Evolutionary conservation across 108 stramenopile species (phyloP), one percentile per base, ranked within the genome.

Genomic region (Skeletonema menzelii): DNA sequence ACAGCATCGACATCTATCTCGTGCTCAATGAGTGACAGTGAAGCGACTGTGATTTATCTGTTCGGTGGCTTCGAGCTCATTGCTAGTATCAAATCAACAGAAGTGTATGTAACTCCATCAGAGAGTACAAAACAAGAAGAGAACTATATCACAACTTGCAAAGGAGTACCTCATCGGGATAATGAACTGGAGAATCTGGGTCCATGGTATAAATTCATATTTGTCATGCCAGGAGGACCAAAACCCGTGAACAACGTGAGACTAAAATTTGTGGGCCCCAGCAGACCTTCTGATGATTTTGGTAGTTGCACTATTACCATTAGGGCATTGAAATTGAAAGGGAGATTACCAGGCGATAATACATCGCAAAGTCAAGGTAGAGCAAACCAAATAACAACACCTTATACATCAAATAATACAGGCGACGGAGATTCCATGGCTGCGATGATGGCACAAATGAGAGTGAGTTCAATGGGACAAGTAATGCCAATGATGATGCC

Each of bases 41-140:
- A 53, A 32, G 56, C 46, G 26, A 35, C 30, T 1, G 42, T 59
- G 58, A 65, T 28, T 5, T 79, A 72, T 66, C 57, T 79, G 40
- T 79, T 79, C 27, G 78, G 78, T 28, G 78, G 78, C 8, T 79
- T 79, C 31, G 78, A 79, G 35, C 57, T 79, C 14, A 72, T 79
- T 15, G 27, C 78, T 15, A 79, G 53, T 47, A 59, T 68, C 49
- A 72, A 57, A 37, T 58, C 66, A n/a, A 56, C 68, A 14, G 63
- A 67, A 62, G 78, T 79, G 6, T 68, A 65, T 58, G 67, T 66
- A 4, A 63, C 56, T 26, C 65, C 66, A 20, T 22, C 56, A 20
- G 56, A 59, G 11, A 64, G 42, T 40, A 19, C 34, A 30, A 27
- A 60, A 12, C 30, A 31, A 22, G 38, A 42, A 44, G 78, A 79